Evolutionary conservation across 2,329 filamentous ascomycete genomes (phyloP).

Genomic region (Ceratocystis albifundus): DNA sequence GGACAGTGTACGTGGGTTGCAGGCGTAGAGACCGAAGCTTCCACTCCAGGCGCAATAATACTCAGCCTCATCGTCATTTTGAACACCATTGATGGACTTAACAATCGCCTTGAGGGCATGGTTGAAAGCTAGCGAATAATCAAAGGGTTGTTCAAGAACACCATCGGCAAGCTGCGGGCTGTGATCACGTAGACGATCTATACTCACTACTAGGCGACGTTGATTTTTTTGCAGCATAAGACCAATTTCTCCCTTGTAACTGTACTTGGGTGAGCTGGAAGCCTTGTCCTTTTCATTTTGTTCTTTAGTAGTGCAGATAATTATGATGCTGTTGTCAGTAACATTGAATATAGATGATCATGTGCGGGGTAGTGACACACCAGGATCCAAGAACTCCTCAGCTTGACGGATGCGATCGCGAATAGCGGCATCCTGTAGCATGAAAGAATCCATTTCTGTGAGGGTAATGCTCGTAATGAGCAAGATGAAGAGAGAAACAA

Average conservation of each 20-base stretch:
- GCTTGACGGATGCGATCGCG: constrained; percentile 74
- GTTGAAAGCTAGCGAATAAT: constrained; percentile 80
- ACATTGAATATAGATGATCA: background rate
- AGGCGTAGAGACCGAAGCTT: constrained; percentile 87
- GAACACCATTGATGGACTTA: constrained; percentile 63
- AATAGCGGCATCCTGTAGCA: constrained; percentile 74
- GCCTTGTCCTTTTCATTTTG: background rate
- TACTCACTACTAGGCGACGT: constrained; percentile 56
- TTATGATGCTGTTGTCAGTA: background rate
- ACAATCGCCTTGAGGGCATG: constrained; percentile 81
- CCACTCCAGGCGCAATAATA: constrained; percentile 98
- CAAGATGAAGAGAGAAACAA: background rate
- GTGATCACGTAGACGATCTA: constrained; percentile 86
- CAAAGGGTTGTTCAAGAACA: constrained; percentile 75
- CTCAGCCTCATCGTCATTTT: constrained; percentile 64
- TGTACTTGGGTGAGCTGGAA: constrained; percentile 32
- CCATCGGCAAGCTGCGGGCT: constrained; percentile 67
- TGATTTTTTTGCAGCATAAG: constrained; percentile 59
- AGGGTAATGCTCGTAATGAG: background rate
- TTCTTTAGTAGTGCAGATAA: background rate
- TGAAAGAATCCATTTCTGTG: constrained; percentile 54
- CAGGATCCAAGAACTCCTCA: constrained; percentile 87
- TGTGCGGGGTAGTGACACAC: constrained; percentile 38
- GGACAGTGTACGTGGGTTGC: constrained; percentile 85
- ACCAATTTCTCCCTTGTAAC: constrained; percentile 83